phyloP scores from a whole-genome alignment of 2,329 filamentous ascomycete species.

The Colletotrichum aenigma region DNA sequence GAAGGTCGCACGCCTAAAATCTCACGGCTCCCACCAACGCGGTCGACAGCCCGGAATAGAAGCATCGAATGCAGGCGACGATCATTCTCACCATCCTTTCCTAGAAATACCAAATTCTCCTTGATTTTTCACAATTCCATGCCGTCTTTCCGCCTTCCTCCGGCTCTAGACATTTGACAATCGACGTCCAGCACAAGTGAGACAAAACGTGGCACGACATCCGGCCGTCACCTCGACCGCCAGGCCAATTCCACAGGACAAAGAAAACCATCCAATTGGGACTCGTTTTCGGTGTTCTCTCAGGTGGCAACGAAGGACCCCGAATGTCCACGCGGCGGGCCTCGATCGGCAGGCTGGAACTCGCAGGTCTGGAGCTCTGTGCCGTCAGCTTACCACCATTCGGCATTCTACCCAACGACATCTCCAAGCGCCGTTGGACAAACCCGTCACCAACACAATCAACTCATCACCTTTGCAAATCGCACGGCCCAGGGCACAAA shows the following conservation, averaged over 20 bases:
- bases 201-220: background rate
- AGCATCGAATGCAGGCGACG: background rate
- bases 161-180: background rate
- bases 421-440: background rate
- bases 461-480: background rate
- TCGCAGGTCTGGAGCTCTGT: background rate
- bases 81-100: background rate
- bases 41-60: background rate
- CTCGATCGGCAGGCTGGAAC: background rate
- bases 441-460: background rate
- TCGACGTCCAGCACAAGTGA: background rate
- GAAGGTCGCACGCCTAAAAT: slow-evolving; percentile 8
- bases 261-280: background rate
- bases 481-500: background rate
- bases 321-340: background rate
- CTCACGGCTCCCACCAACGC: background rate
- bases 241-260: background rate
- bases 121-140: background rate
- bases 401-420: background rate
- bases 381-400: slow-evolving; percentile 15
- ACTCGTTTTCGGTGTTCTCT: background rate
- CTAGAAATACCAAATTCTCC: background rate
- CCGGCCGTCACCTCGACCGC: background rate
- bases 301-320: background rate
- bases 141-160: background rate